phyloP scores from a whole-genome alignment of 306 rosid genomes.

The Sesbania bispinosa region DNA sequence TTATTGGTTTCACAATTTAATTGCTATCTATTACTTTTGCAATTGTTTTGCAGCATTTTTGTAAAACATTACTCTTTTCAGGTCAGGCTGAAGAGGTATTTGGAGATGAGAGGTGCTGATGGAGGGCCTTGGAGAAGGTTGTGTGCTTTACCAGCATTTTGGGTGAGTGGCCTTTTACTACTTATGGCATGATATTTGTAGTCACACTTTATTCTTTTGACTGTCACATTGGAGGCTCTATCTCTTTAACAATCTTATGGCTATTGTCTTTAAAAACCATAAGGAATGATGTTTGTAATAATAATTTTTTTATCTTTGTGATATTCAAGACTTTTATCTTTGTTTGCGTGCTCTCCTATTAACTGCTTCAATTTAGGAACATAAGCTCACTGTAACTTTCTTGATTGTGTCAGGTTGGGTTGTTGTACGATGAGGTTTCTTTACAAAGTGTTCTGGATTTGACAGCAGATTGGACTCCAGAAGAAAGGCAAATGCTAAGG shows the following conservation, averaged over 20 bases:
- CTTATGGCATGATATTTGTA: constrained; percentile 11
- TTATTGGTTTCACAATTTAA: constrained; percentile 5
- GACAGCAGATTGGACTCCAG: constrained; percentile 87
- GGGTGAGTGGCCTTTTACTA: constrained; percentile 53
- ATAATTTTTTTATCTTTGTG: neutral
- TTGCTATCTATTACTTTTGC: constrained; percentile 15
- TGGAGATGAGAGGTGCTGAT: constrained; percentile 99
- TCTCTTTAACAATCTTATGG: neutral
- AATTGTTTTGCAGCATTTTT: constrained; percentile 24
- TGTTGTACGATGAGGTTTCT: constrained; percentile 81
- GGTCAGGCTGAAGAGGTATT: constrained; percentile 97
- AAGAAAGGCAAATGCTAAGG: constrained; percentile 89
- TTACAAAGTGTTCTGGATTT: constrained; percentile 75
- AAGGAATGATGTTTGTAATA: constrained; percentile 2
- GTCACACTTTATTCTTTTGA: constrained; percentile 14
- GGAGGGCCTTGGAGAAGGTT: constrained; percentile 99
- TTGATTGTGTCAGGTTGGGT: constrained; percentile 72
- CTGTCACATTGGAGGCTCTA: neutral
- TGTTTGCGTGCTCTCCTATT: constrained; percentile 12
- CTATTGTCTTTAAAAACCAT: neutral
- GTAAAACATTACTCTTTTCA: constrained; percentile 34
- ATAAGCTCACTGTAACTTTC: constrained; percentile 28
- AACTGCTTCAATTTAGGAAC: constrained; percentile 15
- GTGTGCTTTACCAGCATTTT: constrained; percentile 96
- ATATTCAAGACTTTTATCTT: constrained; percentile 1